Conservation (phyloP, 805 yeast species). For the Suhomyces tanzawaensis region DNA sequence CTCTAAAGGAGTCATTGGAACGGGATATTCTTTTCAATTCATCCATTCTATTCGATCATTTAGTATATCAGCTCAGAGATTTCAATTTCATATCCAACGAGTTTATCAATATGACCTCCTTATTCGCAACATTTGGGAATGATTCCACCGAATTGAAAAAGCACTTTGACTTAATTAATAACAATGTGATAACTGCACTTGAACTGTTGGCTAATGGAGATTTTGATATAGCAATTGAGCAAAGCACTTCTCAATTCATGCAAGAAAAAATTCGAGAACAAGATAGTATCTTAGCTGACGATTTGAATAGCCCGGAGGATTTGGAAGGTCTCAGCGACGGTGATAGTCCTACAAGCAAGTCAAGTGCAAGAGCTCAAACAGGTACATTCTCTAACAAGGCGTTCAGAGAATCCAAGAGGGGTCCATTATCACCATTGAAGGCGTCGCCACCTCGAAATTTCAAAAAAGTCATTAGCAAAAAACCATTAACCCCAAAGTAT, state of each 20-base stretch:
- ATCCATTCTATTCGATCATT: constrained; percentile 54
- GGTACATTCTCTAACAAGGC: not conserved
- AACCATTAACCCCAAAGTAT: constrained; percentile 6
- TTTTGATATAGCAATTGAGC: constrained; percentile 34
- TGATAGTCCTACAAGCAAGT: not conserved
- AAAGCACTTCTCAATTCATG: constrained; percentile 27
- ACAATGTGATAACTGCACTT: constrained; percentile 8
- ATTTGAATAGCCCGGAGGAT: not conserved
- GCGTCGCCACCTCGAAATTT: constrained; percentile 24
- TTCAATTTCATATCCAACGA: constrained; percentile 13
- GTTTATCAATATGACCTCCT: constrained; percentile 3
- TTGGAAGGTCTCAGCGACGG: not conserved
- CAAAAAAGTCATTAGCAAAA: constrained; percentile 16
- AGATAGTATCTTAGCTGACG: constrained; percentile 3
- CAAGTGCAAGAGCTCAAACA: not conserved
- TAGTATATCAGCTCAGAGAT: constrained; percentile 23
- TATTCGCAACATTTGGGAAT: not conserved
- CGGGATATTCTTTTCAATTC: constrained; percentile 55
- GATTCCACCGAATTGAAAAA: not conserved
- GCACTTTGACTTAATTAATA: constrained; percentile 1
- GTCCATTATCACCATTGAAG: constrained; percentile 25
- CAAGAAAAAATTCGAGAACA: constrained; percentile 17
- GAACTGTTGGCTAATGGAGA: constrained; percentile 32
- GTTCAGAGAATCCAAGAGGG: constrained; percentile 15
- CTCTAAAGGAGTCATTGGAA: constrained; percentile 49